Percentiles rank a stretch among this genome's conserved stretches.
phyloP scores from a whole-genome alignment of 1,284 basidiomycete species.

The Cutaneotrichosporon sp. region DNA sequence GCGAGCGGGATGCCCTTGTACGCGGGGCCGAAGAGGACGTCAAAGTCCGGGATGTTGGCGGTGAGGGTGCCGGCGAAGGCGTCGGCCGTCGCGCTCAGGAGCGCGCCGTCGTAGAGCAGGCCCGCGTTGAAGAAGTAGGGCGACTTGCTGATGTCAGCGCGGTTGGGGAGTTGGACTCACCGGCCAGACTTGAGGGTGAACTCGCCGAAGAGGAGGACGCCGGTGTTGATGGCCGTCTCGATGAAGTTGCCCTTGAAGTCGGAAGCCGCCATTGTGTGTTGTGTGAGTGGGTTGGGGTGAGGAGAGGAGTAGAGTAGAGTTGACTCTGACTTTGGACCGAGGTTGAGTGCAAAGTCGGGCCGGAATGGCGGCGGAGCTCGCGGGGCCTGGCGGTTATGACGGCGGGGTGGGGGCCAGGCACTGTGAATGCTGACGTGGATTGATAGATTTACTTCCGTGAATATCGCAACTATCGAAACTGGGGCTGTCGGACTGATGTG shows the following conservation, averaged over 20 bases:
- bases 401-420: no score
- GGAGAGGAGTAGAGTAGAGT: neutral
- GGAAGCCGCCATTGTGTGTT: conserved; percentile 17
- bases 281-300: neutral
- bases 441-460: neutral
- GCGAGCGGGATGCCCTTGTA: conserved; percentile 98
- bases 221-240: conserved; percentile 51
- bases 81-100: conserved; percentile 75
- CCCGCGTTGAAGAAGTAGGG: conserved; percentile 99
- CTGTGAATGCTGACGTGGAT: neutral
- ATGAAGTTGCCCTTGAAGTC: conserved; percentile 52
- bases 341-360: no score
- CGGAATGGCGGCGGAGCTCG: no score
- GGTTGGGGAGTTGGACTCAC: conserved; percentile 56
- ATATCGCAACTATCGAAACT: neutral
- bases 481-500: neutral
- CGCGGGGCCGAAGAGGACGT: conserved; percentile 93
- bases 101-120: conserved; percentile 77
- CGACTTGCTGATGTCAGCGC: conserved; percentile 62
- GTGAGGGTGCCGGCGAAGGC: conserved; percentile 72
- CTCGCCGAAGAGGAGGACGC: conserved; percentile 76
- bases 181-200: conserved; percentile 95
- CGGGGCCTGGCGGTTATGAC: no score
- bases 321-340: no score
- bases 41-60: conserved; percentile 66